Base-by-base conservation (phyloP, 2,329 filamentous ascomycete species). In the Phaeosphaeriaceae sp. region DNA sequence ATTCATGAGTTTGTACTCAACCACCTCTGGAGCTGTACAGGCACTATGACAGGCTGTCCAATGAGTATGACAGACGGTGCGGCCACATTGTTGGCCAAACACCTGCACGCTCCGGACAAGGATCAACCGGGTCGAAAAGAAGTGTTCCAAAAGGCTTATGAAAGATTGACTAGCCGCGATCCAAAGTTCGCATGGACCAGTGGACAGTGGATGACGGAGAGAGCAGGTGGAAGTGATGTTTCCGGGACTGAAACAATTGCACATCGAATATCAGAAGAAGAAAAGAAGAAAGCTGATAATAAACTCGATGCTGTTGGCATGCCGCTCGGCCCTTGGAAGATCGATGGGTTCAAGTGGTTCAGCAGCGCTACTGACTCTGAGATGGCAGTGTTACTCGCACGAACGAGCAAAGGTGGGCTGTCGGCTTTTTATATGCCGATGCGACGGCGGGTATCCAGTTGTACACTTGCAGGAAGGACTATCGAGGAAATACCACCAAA, bases 181-280 rank as follows among this genome's bases (percentile, higher is more conserved):
- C 73, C 77, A 0, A 46, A 61, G 0, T 56, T 71, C 15, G 82
- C 83, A 0, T 90, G 87, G 87, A 90, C 87, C 0, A 87, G 83
- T 33, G 87, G 87, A 0, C 87, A 90, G 66, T 90, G 88, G 87
- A 90, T 90, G 87, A 90, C 87, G 0, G 87, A 90, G 60, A 78
- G 87, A 2, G 78, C 80, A 0, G 87, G 87, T 1, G 87, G 87
- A 0, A 88, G 85, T 54, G 87, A 90, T 60, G 85, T 90, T 1
- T 84, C 83, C 3, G 78, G 81, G 30, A 88, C 85, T 0, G 87
- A 90, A 69, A 90, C 87, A 0, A 71, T 82, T 4, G 85, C 86
- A 3, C 44, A 29, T 42, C 21, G 70, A 59, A 44, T 60, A 18
- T 50, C 43, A 6, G 8, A 34, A 2, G 39, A 58, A 12, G 60